Evolutionary conservation across 495 filamentous ascomycete genomes (phyloP).

Genomic region (Aspergillus biplanus): DNA sequence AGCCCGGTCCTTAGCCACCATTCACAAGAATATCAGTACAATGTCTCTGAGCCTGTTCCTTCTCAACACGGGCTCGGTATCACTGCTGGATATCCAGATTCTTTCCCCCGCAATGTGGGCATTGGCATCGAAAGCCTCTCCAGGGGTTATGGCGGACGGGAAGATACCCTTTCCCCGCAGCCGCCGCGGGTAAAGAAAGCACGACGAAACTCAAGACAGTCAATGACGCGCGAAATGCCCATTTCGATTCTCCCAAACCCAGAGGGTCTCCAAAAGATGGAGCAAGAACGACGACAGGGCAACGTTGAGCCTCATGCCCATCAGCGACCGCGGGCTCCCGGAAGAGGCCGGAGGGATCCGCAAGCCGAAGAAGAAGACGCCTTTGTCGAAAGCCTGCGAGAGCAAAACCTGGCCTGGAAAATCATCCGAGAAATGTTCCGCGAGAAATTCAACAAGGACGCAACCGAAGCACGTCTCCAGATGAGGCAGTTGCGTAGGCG

Average conservation of each 20-base stretch:
- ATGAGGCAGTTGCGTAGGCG: slow-evolving; percentile 72
- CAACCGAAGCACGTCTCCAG: slow-evolving; percentile 70
- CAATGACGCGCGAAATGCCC: slow-evolving; percentile 33
- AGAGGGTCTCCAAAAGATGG: slow-evolving; percentile 42
- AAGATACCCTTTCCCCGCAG: slow-evolving; percentile 33
- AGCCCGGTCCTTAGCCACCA: slow-evolving; percentile 47
- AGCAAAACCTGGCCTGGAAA: slow-evolving; percentile 71
- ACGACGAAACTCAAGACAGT: slow-evolving; percentile 31
- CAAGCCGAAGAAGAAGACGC: slow-evolving; percentile 67
- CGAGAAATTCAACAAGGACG: slow-evolving; percentile 63
- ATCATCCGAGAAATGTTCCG: slow-evolving; percentile 66
- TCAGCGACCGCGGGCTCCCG: slow-evolving; percentile 43
- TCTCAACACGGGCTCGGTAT: slow-evolving; percentile 44
- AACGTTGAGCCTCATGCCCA: slow-evolving; percentile 30
- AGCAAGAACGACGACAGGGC: slow-evolving; percentile 38
- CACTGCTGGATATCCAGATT: slow-evolving; percentile 39
- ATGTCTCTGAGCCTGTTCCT: slow-evolving; percentile 32
- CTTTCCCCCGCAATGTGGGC: slow-evolving; percentile 34
- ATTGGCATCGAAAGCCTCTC: slow-evolving; percentile 31
- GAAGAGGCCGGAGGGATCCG: slow-evolving; percentile 48
- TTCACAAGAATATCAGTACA: slow-evolving; percentile 44
- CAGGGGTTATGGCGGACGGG: slow-evolving; percentile 29
- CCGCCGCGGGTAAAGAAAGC: slow-evolving; percentile 34
- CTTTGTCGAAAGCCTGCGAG: slow-evolving; percentile 67
- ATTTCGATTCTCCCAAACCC: slow-evolving; percentile 46